phyloP scores from a whole-genome alignment of 2,329 filamentous ascomycete species.

The Epichloe hybrida region DNA sequence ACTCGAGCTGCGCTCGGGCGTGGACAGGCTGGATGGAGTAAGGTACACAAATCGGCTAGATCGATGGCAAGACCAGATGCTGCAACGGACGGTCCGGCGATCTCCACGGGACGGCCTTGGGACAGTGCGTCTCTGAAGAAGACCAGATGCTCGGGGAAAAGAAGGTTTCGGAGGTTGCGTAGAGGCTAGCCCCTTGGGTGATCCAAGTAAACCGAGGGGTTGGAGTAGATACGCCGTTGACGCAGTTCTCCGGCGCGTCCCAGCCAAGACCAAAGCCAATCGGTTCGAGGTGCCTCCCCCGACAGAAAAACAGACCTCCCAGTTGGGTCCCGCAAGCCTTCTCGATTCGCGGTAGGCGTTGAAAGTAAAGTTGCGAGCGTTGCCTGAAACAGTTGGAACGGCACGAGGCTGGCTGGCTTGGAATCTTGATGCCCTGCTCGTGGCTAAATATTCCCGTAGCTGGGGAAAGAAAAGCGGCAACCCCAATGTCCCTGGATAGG shows the following conservation, averaged over 20 bases:
- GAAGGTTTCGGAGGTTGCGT: conserved; percentile 4
- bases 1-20: conserved; percentile 9
- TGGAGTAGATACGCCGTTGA: neutral
- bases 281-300: neutral
- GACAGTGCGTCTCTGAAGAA: conserved; percentile 1
- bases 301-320: neutral
- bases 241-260: neutral
- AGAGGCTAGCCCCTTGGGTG: neutral
- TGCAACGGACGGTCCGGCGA: conserved; percentile 8
- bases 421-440: neutral
- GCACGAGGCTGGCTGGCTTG: neutral
- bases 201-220: neutral
- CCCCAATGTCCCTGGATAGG: neutral
- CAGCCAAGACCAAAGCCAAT: neutral
- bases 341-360: neutral
- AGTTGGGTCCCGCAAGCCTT: neutral
- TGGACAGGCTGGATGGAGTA: conserved; percentile 8
- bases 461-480: neutral
- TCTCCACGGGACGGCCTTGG: conserved; percentile 3
- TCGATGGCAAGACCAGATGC: conserved; percentile 6
- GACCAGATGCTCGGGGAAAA: neutral
- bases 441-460: neutral
- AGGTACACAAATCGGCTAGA: conserved; percentile 10
- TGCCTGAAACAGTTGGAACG: neutral
- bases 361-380: neutral